Evolutionary conservation across 164 flowering plant species (phyloP).

Genomic region (Vitis riparia): DNA sequence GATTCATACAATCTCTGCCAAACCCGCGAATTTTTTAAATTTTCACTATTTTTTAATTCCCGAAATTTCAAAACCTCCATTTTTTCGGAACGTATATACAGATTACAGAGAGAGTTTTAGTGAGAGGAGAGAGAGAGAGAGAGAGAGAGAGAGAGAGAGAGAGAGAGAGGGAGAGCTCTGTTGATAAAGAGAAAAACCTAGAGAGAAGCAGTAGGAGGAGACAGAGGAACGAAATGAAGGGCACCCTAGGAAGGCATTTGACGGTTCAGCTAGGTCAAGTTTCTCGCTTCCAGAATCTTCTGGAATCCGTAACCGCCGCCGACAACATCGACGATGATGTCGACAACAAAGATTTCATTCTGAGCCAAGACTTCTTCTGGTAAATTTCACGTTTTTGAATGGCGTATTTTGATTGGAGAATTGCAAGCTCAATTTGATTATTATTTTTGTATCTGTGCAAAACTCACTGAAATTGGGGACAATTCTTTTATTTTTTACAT

Average conservation of each 20-base stretch:
- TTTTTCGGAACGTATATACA: neutral
- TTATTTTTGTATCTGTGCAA: neutral
- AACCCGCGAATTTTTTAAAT: too few relatives aligned
- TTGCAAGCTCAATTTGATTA: neutral
- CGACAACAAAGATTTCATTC: slow-evolving; percentile 72
- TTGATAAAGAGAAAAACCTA: slow-evolving; percentile 26
- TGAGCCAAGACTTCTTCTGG: slow-evolving; percentile 98
- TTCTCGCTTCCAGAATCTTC: slow-evolving; percentile 39
- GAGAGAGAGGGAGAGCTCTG: slow-evolving; percentile 8
- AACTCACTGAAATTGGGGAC: too few relatives aligned
- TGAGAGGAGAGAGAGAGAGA: too few relatives aligned
- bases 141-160: slow-evolving; percentile 12
- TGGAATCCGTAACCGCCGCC: slow-evolving; percentile 17
- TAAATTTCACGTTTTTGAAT: slow-evolving; percentile 56
- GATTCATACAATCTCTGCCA: too few relatives aligned
- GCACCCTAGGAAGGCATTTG: slow-evolving; percentile 37
- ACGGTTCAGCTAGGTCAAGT: slow-evolving; percentile 49
- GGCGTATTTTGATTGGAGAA: too few relatives aligned
- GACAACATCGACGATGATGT: slow-evolving; percentile 21
- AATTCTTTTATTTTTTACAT: too few relatives aligned
- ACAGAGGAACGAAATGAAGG: slow-evolving; percentile 31
- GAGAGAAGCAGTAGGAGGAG: slow-evolving; percentile 14
- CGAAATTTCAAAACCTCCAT: too few relatives aligned
- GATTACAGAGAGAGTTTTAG: neutral
- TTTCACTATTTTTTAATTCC: too few relatives aligned